These are phyloP conservation scores for Crithidia expoeki DNA, from an alignment of 208 protist species.

Conservation along the genomic window DNA sequence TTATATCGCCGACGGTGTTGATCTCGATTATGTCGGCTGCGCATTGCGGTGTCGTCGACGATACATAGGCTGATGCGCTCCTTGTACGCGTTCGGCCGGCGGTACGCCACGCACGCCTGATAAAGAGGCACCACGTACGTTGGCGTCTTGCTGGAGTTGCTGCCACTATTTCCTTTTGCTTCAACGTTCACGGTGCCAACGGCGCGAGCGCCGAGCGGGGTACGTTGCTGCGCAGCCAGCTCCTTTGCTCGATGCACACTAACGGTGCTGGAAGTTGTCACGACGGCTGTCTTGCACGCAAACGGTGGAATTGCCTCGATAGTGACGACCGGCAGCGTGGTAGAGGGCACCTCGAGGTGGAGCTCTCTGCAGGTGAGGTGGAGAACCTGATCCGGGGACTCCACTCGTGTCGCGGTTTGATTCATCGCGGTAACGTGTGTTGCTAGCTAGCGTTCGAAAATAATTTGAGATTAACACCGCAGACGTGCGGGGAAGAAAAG, in stretches of 20 bases:
- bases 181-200: slow-evolving; percentile 4
- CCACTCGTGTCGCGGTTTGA: background rate
- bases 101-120: slow-evolving; percentile 16
- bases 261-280: slow-evolving; percentile 2
- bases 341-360: background rate
- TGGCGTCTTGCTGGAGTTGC: background rate
- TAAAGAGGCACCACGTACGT: slow-evolving; percentile 20
- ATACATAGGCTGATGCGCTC: slow-evolving; percentile 21
- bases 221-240: slow-evolving; percentile 12
- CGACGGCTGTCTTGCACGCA: slow-evolving; percentile 2
- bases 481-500: background rate
- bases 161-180: background rate
- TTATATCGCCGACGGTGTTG: background rate
- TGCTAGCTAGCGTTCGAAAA: no score
- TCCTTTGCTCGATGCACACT: slow-evolving; percentile 3
- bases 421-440: background rate
- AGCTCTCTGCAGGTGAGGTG: slow-evolving; percentile 15
- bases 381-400: background rate
- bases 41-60: slow-evolving; percentile 10
- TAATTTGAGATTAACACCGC: no score
- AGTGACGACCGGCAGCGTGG: slow-evolving; percentile 6
- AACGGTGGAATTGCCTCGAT: slow-evolving; percentile 7
- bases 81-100: slow-evolving; percentile 29
- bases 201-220: slow-evolving; percentile 10
- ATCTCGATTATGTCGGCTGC: background rate